Conservation (phyloP, 345 rosid species). For the Hypericum androsaemum region DNA sequence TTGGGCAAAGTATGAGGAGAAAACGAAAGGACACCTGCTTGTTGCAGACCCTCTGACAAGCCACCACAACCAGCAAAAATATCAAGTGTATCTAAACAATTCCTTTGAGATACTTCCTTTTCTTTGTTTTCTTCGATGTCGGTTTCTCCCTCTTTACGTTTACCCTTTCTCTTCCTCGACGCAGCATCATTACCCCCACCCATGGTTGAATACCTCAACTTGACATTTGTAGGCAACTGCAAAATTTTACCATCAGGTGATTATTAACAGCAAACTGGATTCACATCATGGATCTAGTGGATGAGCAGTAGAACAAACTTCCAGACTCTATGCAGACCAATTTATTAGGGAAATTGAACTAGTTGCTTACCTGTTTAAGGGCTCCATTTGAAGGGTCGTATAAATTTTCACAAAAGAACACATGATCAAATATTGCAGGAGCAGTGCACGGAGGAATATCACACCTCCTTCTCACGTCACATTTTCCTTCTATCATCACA, state of each 20-base stretch:
- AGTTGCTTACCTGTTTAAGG: constrained; percentile 48
- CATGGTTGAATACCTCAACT: constrained; percentile 36
- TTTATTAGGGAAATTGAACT: background rate
- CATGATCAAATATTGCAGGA: constrained; percentile 46
- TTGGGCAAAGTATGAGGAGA: background rate
- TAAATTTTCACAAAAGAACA: constrained; percentile 72
- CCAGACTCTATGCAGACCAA: too few species aligned
- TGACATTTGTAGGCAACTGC: constrained; percentile 53
- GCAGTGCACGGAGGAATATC: constrained; percentile 39
- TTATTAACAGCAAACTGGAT: constrained; percentile 3
- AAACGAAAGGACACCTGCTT: constrained; percentile 35
- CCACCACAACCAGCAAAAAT: constrained; percentile 92
- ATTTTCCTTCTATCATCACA: constrained; percentile 54
- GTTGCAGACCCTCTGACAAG: constrained; percentile 56
- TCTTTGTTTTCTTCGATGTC: constrained; percentile 26
- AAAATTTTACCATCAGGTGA: constrained; percentile 9
- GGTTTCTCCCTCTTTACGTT: constrained; percentile 46
- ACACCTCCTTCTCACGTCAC: constrained; percentile 69
- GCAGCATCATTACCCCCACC: constrained; percentile 32
- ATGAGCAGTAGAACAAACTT: too few species aligned
- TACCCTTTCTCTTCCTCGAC: constrained; percentile 66
- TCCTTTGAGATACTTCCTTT: constrained; percentile 24
- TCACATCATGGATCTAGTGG: too few species aligned
- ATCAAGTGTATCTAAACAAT: constrained; percentile 51
- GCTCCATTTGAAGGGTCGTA: constrained; percentile 67